Base-by-base conservation (phyloP, 1,284 basidiomycete species). In the Rhodotorula sp. region DNA sequence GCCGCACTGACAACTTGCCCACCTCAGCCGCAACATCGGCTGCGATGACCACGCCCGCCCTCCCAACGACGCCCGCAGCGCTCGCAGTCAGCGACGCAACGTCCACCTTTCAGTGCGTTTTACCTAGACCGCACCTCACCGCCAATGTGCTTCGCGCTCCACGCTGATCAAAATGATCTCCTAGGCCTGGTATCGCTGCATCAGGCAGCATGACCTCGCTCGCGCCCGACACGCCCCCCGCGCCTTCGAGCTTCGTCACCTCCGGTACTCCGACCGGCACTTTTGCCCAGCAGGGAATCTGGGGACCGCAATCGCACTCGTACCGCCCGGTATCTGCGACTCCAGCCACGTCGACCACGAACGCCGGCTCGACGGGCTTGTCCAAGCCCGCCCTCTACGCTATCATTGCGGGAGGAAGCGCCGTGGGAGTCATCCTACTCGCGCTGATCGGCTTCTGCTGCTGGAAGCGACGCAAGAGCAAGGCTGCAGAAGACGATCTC, bases 381-480 rank as follows among this genome's bases (percentile, higher is more conserved):
- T 61, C 64, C 24, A 37, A 66, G 20, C 42, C 49, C 10, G 68
- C 73, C 8, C 20, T 74, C 10, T 59, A 62, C 58, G 73, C 60
- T 6, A 72, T 74, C 60, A 68, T 68, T n/a, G 67, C 66, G 1
- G 73, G 68, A 29, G 70, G 33, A 4, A 60, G 60, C 3, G 73
- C 58, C 0, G 55, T 29, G 0, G 70, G 48, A 20, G 48, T 70
- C 14, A 26, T 60, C 17, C 30, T 74, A 14, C n/a, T 70, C 8
- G 62, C 58, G 6, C 46, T 70, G 10, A 37, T 74, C 53, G 66
- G 60, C 14, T 68, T 59, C 29, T 74, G 73, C 53, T 74, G 68
- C 62, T 72, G 70, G 68, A 71, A 72, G 60, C n/a, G 51, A 46
- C 61, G 59, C 30, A 70, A 72, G 66, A 54, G n/a, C 22, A 68